Evolutionary conservation across 331 rosid species (phyloP), one percentile per base, ranked within the genome.

Genomic region (Dryas integrifolia): DNA sequence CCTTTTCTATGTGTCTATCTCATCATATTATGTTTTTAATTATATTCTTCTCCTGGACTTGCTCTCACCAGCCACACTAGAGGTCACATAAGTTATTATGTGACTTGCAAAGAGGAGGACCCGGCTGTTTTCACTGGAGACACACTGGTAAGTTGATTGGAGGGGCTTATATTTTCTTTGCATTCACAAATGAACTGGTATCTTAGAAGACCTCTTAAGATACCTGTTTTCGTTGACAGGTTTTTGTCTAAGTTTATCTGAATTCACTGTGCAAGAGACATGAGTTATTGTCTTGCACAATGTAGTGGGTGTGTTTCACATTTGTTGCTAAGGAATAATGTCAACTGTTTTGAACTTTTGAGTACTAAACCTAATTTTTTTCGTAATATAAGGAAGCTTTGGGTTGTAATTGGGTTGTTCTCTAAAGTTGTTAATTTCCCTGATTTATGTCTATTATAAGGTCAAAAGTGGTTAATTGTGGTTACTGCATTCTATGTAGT

Each of bases 41-140:
- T 39, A 48, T 48, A 67, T 49, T 51, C 35, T 69, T 80, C 76
- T 79, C 49, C 55, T 46, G 82, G 71, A 58, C 56, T 72, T 71
- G 61, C 73, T 81, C n/a, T 78, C 45, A 68, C 75, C 86, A 94
- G 98, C 81, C 98, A 94, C 86, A 94, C 98, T 58, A 85, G 84
- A 65, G 98, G 97, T 72, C 98, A 94, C 83, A 85, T 94, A 74
- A 89, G 98, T 73, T 94, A 94, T 79, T 91, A 88, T 47, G 89
- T 91, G 53, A 85, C 92, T 26, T 75, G 86, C 82, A 88, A 85
- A 80, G 95, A 84, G 84, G 95, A 86, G 75, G 80, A 85, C 49
- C 97, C 96, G 0, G 91, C 92, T 72, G 98, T 94, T 81, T 94
- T 94, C 80, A 94, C 98, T 0, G 98, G 97, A 74, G 98, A 94